A percentile compares a stretch with the other conserved stretches of the same genome.
These are phyloP conservation scores for Fusarium nanum DNA, from an alignment of 2,329 filamentous ascomycete genomes.

Conservation along the genomic window DNA sequence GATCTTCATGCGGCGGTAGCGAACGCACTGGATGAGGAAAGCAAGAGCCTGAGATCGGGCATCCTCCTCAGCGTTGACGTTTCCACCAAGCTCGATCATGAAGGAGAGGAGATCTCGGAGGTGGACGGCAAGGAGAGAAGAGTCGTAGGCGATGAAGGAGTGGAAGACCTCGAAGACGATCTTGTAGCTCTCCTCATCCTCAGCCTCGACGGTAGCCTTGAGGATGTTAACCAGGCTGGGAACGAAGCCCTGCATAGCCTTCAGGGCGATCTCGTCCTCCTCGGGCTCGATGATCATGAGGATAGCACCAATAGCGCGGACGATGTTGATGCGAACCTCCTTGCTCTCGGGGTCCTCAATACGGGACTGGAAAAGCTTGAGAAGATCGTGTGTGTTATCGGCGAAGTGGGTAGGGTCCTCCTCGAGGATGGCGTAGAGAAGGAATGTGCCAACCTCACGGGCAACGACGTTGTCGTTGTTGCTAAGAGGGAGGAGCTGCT, in stretches of 20 bases:
- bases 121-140: slow-evolving; percentile 83
- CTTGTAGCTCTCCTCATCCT: slow-evolving; percentile 88
- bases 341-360: slow-evolving; percentile 91
- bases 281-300: slow-evolving; percentile 90
- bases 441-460: slow-evolving; percentile 91
- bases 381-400: slow-evolving; percentile 82
- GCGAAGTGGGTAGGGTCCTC: slow-evolving; percentile 86
- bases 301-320: slow-evolving; percentile 88
- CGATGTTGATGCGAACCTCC: slow-evolving; percentile 94
- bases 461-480: slow-evolving; percentile 79
- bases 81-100: slow-evolving; percentile 88
- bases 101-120: slow-evolving; percentile 92
- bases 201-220: slow-evolving; percentile 81
- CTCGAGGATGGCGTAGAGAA: slow-evolving; percentile 92
- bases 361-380: slow-evolving; percentile 85
- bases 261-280: slow-evolving; percentile 79
- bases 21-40: slow-evolving; percentile 92
- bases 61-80: slow-evolving; percentile 83
- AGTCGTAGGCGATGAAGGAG: slow-evolving; percentile 90
- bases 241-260: slow-evolving; percentile 81
- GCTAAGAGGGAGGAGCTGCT: slow-evolving; percentile 81
- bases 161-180: slow-evolving; percentile 97
- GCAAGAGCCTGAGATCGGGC: slow-evolving; percentile 89
- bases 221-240: slow-evolving; percentile 91
- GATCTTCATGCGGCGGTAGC: slow-evolving; percentile 94